Evolutionary conservation across 2,329 filamentous ascomycete species (phyloP).

Genomic region (Aspergillus clavatus): DNA sequence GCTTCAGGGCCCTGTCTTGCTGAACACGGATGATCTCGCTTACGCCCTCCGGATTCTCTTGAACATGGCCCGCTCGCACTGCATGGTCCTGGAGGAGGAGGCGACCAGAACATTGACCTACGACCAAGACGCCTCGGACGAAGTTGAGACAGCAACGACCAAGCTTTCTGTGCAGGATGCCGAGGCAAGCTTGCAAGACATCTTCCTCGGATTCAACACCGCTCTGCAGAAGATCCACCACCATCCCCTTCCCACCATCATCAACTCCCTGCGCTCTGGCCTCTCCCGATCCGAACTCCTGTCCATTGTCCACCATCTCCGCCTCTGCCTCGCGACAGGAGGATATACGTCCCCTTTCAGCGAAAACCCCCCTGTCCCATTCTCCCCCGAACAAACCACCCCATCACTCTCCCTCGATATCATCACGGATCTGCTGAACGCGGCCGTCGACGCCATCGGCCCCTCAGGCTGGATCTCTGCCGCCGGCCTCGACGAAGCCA

Average conservation of each 20-base stretch:
- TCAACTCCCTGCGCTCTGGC: conserved; percentile 34
- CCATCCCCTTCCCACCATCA: conserved; percentile 27
- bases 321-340: conserved; percentile 40
- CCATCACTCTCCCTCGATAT: conserved; percentile 36
- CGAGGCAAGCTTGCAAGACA: conserved; percentile 26
- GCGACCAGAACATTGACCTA: conserved; percentile 30
- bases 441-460: conserved; percentile 45
- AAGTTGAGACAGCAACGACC: conserved; percentile 11
- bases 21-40: conserved; percentile 38
- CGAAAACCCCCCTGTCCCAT: conserved; percentile 35
- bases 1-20: conserved; percentile 31
- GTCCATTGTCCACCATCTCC: conserved; percentile 40
- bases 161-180: background rate
- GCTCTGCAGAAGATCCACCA: conserved; percentile 34
- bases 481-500: conserved; percentile 27
- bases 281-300: conserved; percentile 38
- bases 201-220: conserved; percentile 37
- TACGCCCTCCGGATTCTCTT: conserved; percentile 38
- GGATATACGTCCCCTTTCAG: conserved; percentile 41
- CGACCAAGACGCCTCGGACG: conserved; percentile 17
- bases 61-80: conserved; percentile 33
- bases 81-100: conserved; percentile 31
- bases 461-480: conserved; percentile 45
- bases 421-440: conserved; percentile 40
- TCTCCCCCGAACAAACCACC: conserved; percentile 31